Base-by-base conservation (phyloP, 352 stramenopile species). In the Pythium vanterpoolii region DNA sequence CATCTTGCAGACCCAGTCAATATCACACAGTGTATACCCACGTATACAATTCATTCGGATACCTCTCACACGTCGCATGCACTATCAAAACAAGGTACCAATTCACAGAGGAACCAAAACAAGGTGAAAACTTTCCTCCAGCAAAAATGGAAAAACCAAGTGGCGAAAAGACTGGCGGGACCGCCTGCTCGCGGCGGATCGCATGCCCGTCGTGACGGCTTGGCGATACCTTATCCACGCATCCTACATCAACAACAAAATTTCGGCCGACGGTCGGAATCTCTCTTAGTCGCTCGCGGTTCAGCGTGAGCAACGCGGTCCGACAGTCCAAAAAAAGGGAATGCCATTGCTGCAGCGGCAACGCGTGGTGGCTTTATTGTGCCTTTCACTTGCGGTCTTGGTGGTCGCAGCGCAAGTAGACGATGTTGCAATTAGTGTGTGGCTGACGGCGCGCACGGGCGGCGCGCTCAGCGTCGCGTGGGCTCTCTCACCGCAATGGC, bases 391-490 rank as follows among this genome's bases (percentile, higher is more conserved):
- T 38, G 11, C 30, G 13, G 21, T 47, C 13, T 21, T 57, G 16
- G 45, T 34, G 23, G 19, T 31, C 14, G 16, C 28, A 14, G 42
- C 34, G 4, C 31, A 33, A 9, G 24, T 7, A 7, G 47, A 19
- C 31, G 44, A 68, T 7, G 33, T 55, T 14, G 8, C 53, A 28
- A n/a, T 57, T 11, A 33, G 39, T 21, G 31, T 73, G 4, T 60
- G 49, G 58, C 26, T 72, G 4, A 26, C 30, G 19, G 30, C 48
- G 18, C 57, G 60, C 26, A 76, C 71, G 16, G 72, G 73, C 14
- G 76, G 76, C 3, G 56, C 69, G 4, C 19, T 86, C n/a, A 46
- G 69, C 38, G 56, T 86, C 3, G 13, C 59, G 16, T 83, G 74
- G 77, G 51, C n/a, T 5, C 43, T 79, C 14, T 51, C 65, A 8